Evolutionary conservation across 495 filamentous ascomycete species (phyloP), one percentile per base, ranked within the genome.

Genomic region (Rhypophila decipiens): DNA sequence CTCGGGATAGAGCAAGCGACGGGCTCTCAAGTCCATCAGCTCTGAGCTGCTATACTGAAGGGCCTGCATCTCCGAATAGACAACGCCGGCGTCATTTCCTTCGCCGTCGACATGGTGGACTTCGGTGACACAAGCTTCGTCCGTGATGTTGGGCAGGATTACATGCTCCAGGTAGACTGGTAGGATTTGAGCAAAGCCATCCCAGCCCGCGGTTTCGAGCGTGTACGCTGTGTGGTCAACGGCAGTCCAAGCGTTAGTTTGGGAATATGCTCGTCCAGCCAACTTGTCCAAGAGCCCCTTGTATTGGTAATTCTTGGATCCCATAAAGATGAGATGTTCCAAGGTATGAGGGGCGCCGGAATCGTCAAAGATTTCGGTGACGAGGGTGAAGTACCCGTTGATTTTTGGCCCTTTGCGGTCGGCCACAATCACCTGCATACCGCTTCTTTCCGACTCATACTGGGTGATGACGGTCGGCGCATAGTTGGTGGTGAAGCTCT

Each of bases 41-140:
- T 95, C 86, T 12, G 69, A 68, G 49, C 83, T 78, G 15, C 76
- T 84, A 59, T 96, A 95, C 63, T 99, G 85, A 1, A 93, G 80
- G 10, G 81, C 94, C 63, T 99, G 93, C 93, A 99, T 97, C 66
- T 99, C 93, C 1, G 94, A 96, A 69, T 97, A 99, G 17, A 97
- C 93, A 3, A 98, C 93, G 51, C 90, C 93, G 21, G 93, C 93
- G 76, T 99, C 94, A 53, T 97, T 83, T 39, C 91, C 93, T 47
- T 82, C 75, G 29, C 88, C 89, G 63, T 99, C 87, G 44, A 99
- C 77, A 63, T 99, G 94, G 68, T 95, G 87, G 22, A 99, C 93
- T 58, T 99, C 93, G 2, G 93, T 99, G 55, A 94, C 83, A 61
- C 91, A 96, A 3, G 82, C 87, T 39, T 88, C 84, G 64, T 99